Conservation (phyloP, 352 stramenopile genomes). For the Thraustotheca clavata region DNA sequence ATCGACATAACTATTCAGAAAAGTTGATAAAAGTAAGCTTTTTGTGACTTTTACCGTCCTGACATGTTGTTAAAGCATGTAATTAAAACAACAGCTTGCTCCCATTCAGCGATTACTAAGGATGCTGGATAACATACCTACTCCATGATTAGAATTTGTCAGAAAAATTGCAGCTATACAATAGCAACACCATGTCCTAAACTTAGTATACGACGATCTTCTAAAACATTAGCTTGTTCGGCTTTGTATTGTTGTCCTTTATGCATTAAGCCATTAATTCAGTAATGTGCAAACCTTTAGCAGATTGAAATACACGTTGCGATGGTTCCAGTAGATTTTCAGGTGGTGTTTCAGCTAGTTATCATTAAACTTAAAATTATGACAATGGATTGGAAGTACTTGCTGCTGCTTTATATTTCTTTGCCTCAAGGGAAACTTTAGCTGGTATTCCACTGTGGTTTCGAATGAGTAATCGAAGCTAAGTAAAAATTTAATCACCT, state of each 20-base stretch:
- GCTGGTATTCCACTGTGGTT: slow-evolving; percentile 74
- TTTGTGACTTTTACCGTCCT: slow-evolving; percentile 30
- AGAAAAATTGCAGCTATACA: slow-evolving; percentile 18
- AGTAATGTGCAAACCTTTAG: not conserved
- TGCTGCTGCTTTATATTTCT: slow-evolving; percentile 34
- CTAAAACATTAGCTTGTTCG: slow-evolving; percentile 30
- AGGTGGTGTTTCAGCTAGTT: slow-evolving; percentile 22
- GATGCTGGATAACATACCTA: slow-evolving; percentile 21
- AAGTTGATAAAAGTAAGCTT: not conserved
- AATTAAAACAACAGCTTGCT: slow-evolving; percentile 39
- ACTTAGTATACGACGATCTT: slow-evolving; percentile 42
- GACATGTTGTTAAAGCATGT: slow-evolving; percentile 77
- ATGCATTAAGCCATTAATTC: not conserved
- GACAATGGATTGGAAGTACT: not conserved
- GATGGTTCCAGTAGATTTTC: slow-evolving; percentile 34
- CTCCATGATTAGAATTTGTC: too few relatives aligned
- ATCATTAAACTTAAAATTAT: not conserved
- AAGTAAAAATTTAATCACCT: not conserved
- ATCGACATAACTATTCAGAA: slow-evolving; percentile 29
- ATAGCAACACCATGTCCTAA: slow-evolving; percentile 50
- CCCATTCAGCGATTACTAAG: slow-evolving; percentile 46
- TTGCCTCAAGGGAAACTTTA: slow-evolving; percentile 45
- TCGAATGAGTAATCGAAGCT: slow-evolving; percentile 45
- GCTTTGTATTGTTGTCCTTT: slow-evolving; percentile 37
- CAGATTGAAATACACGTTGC: slow-evolving; percentile 45